Evolutionary conservation across 345 rosid species (phyloP), one percentile per base, ranked within the genome.

Genomic region (Ailanthus altissimus): DNA sequence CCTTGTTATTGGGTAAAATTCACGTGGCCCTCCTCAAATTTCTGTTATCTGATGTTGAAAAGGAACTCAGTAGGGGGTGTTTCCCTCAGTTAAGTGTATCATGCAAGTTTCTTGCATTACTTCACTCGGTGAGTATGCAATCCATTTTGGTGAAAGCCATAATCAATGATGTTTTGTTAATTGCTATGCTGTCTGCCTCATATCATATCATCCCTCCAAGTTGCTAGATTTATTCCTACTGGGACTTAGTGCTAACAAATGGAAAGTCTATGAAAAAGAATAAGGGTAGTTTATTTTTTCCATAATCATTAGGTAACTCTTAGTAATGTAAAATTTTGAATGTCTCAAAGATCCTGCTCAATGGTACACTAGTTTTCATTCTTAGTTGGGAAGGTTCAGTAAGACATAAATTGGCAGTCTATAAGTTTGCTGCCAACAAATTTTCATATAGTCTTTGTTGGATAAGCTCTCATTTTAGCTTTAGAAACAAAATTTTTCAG

Each of bases 91-190:
- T 81, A 73, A 88, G 84, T 78, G 77, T 91, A 61, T 92, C 98
- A 71, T 96, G 99, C 95, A 90, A 90, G 84, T 92, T 96, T 82
- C 91, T 96, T 82, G 99, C 94, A 49, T 84, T 96, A 70, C 88
- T 92, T 72, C 98, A 91, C 81, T 91, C 97, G 86, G 99, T 96
- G 83, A 89, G 97, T 84, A 36, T 26, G 79, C 63, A 36, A 60
- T 10, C 49, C 54, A 61, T n/a, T 63, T 21, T 18, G n/a, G 63
- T 68, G 57, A 62, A 53, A 59, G 57, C 67, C 10, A 14, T 70
- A 15, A 40, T 15, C 20, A 38, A 40, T 71, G 50, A 14, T 5
- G 11, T 70, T 54, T 53, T 8, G 47, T 56, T 50, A 6, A 70
- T 40, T 3, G 12, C 16, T 32, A 20, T 54, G 61, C 69, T 36